A percentile compares a stretch with the other conserved stretches of the same genome.
Evolutionary conservation across 148 eudicot genomes (phyloP).

Genomic region (Diospyros lotus): DNA sequence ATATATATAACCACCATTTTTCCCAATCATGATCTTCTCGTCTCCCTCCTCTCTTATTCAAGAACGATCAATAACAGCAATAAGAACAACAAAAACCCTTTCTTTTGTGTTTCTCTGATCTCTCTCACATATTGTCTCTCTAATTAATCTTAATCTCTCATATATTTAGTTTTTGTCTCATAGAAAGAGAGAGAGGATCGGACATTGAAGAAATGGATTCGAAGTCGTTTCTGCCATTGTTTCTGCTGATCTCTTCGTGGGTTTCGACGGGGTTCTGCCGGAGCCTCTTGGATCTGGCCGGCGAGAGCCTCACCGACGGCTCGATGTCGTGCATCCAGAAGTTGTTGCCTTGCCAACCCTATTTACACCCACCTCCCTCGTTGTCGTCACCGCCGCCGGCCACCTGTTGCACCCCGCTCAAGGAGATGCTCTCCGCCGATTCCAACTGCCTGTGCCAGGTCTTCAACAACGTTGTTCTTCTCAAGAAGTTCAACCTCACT

Average conservation of each 20-base stretch:
- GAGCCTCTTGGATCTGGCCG: neutral
- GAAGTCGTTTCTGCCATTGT: neutral
- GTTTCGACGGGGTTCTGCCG: neutral
- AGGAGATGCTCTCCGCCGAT: neutral
- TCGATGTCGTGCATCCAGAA: conserved; percentile 7
- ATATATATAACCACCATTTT: too few species aligned
- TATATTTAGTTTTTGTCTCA: neutral
- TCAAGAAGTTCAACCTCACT: conserved; percentile 7
- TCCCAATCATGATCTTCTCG: too few species aligned
- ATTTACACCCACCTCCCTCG: neutral
- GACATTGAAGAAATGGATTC: neutral
- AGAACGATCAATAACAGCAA: too few species aligned
- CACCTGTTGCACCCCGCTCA: conserved; percentile 13
- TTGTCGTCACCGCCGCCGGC: neutral
- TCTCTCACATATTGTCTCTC: too few species aligned
- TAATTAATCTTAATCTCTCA: too few species aligned
- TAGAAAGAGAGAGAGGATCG: neutral
- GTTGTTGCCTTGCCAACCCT: conserved; percentile 14
- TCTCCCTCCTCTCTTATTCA: too few species aligned
- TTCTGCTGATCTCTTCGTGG: neutral
- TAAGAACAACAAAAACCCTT: too few species aligned
- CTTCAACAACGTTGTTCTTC: conserved; percentile 11
- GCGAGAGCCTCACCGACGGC: neutral
- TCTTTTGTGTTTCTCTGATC: too few species aligned
- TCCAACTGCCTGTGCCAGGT: conserved; percentile 5